Conservation (phyloP, 179 eudicot genomes). For the Pouteria campechiana region DNA sequence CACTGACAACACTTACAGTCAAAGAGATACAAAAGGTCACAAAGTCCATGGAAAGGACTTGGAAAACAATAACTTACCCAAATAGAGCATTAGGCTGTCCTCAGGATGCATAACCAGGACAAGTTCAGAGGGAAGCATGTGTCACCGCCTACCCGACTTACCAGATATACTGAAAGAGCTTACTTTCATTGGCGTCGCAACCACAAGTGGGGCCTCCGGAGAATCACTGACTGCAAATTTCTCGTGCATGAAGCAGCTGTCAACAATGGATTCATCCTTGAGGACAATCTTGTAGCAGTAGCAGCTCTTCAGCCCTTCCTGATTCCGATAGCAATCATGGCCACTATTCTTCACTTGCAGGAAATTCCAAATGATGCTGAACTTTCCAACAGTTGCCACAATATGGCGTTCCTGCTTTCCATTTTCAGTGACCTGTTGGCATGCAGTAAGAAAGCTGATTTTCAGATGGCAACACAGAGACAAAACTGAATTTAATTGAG, state of each 20-base stretch:
- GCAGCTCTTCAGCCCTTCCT: conserved; percentile 88
- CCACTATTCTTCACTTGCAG: conserved; percentile 87
- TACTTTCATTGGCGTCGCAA: conserved; percentile 88
- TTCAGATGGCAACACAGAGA: too few relatives aligned
- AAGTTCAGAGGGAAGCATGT: too few relatives aligned
- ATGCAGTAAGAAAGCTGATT: neutral
- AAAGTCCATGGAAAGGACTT: too few relatives aligned
- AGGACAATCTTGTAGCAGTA: conserved; percentile 74
- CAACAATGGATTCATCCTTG: conserved; percentile 86
- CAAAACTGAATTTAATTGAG: neutral
- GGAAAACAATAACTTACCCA: too few relatives aligned
- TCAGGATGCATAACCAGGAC: too few relatives aligned
- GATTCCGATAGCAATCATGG: conserved; percentile 70
- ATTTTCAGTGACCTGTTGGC: conserved; percentile 86
- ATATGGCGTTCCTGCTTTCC: conserved; percentile 87
- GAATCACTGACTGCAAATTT: conserved; percentile 51
- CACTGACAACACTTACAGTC: too few relatives aligned
- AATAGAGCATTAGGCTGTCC: too few relatives aligned
- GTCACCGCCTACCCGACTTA: conserved; percentile 1
- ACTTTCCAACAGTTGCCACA: conserved; percentile 81
- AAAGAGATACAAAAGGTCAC: too few relatives aligned
- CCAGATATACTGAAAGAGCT: conserved; percentile 77
- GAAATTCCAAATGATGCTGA: conserved; percentile 84
- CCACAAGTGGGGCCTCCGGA: conserved; percentile 87
- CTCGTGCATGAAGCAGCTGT: conserved; percentile 93